These are phyloP conservation scores for Ascochyta clinopodiicola DNA, from an alignment of 2,329 filamentous ascomycete species.

Conservation along the genomic window DNA sequence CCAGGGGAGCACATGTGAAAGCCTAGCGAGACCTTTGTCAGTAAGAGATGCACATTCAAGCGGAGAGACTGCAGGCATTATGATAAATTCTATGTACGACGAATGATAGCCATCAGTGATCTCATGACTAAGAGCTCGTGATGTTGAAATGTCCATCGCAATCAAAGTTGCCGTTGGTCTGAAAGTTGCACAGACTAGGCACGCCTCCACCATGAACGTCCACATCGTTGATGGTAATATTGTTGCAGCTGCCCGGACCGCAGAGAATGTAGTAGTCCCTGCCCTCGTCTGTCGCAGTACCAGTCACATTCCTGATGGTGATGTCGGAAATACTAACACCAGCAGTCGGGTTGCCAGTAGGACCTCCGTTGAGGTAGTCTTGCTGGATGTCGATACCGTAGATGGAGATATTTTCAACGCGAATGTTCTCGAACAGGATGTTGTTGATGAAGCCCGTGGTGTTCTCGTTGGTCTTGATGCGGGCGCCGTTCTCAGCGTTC, in stretches of 20 bases:
- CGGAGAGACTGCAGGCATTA: too few species aligned
- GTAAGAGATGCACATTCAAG: too few species aligned
- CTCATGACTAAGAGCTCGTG: neutral
- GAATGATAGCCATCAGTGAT: too few species aligned
- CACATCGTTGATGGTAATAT: conserved; percentile 62
- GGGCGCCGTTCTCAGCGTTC: conserved; percentile 63
- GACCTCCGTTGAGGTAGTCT: conserved; percentile 58
- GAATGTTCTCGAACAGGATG: conserved; percentile 57
- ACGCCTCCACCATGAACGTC: conserved; percentile 48
- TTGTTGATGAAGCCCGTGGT: conserved; percentile 60
- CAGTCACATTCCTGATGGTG: conserved; percentile 51
- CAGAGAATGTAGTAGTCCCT: conserved; percentile 62
- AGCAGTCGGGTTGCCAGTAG: conserved; percentile 54
- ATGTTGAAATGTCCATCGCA: conserved; percentile 30
- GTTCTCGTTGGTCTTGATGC: conserved; percentile 63
- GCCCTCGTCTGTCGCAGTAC: conserved; percentile 43
- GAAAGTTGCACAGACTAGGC: conserved; percentile 35
- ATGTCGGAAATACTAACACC: conserved; percentile 56
- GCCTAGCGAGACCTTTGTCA: too few species aligned
- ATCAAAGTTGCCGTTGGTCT: conserved; percentile 35
- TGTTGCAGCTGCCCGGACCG: conserved; percentile 57
- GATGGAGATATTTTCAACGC: conserved; percentile 52
- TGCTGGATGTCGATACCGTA: conserved; percentile 61
- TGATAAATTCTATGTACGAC: too few species aligned
- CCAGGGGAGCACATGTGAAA: too few species aligned